These are phyloP conservation scores for Nissolia schottii DNA, from an alignment of 306 rosid species.

Conservation along the genomic window DNA sequence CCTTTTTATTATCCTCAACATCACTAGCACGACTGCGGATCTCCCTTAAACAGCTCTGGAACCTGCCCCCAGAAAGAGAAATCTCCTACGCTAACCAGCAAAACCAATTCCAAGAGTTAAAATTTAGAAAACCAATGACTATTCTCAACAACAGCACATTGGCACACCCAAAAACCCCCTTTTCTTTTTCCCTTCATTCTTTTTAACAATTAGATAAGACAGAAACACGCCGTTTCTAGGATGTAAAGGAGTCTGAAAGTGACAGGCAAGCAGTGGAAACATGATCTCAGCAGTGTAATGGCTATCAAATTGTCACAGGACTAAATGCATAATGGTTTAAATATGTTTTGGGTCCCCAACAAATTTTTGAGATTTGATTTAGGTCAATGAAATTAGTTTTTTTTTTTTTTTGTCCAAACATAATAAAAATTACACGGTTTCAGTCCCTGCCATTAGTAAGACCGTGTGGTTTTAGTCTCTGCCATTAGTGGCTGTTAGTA, in stretches of 20 bases:
- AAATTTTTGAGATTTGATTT: too few species aligned
- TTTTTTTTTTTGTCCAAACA: too few species aligned
- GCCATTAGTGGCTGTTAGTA: too few species aligned
- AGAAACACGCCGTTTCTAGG: not conserved
- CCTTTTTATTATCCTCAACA: conserved; percentile 75
- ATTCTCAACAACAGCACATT: not conserved
- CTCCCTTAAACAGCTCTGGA: conserved; percentile 84
- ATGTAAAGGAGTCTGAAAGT: conserved; percentile 5
- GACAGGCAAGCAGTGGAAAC: conserved; percentile 1
- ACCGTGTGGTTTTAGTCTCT: too few species aligned
- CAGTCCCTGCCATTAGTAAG: too few species aligned
- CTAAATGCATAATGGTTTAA: not conserved
- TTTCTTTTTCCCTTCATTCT: not conserved
- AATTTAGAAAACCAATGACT: not conserved
- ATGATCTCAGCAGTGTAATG: not conserved
- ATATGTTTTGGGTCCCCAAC: too few species aligned
- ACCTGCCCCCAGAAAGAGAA: conserved; percentile 89
- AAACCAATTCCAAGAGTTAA: conserved; percentile 43
- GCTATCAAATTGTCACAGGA: not conserved
- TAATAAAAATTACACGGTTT: too few species aligned
- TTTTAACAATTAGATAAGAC: not conserved
- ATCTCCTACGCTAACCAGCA: conserved; percentile 84
- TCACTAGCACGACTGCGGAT: conserved; percentile 77
- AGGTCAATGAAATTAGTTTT: too few species aligned
- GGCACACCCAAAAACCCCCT: not conserved